Conservation (phyloP, 169 alveolate genomes). For the Cryptosporidium ryanae region DNA sequence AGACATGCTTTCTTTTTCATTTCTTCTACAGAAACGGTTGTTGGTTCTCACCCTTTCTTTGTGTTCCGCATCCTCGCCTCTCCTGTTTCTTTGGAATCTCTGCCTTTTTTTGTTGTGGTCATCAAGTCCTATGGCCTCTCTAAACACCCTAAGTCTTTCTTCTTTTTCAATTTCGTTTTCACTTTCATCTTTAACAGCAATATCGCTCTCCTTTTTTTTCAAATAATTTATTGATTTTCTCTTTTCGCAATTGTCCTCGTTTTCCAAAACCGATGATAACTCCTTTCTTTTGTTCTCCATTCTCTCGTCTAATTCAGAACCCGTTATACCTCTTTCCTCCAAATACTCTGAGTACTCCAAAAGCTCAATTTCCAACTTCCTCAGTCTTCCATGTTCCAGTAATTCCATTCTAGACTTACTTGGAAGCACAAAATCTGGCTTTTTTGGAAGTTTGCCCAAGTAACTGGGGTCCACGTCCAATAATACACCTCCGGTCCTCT, state of each 20-base stretch:
- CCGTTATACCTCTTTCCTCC: slow-evolving; percentile 37
- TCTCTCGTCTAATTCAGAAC: slow-evolving; percentile 29
- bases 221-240: neutral
- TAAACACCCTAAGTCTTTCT: slow-evolving; percentile 78
- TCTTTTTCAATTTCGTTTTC: slow-evolving; percentile 34
- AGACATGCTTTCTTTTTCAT: too few relatives aligned
- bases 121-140: slow-evolving; percentile 58
- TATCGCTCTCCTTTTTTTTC: slow-evolving; percentile 76
- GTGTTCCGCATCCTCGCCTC: neutral
- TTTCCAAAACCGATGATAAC: neutral
- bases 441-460: neutral
- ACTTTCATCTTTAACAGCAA: slow-evolving; percentile 62
- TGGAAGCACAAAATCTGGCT: too few relatives aligned
- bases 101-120: slow-evolving; percentile 2
- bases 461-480: neutral
- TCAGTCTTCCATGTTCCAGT: slow-evolving; percentile 84
- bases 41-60: neutral
- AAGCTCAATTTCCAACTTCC: slow-evolving; percentile 84
- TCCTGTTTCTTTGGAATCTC: neutral
- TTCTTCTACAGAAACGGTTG: too few relatives aligned
- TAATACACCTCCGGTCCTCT: slow-evolving; percentile 77
- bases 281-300: slow-evolving; percentile 22
- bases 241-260: neutral
- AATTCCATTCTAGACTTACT: slow-evolving; percentile 64
- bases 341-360: slow-evolving; percentile 63